A percentile compares a stretch with the other conserved stretches of the same genome.
These are phyloP conservation scores for Candida coleopterorum DNA, from an alignment of 805 yeast genomes.

Conservation along the genomic window DNA sequence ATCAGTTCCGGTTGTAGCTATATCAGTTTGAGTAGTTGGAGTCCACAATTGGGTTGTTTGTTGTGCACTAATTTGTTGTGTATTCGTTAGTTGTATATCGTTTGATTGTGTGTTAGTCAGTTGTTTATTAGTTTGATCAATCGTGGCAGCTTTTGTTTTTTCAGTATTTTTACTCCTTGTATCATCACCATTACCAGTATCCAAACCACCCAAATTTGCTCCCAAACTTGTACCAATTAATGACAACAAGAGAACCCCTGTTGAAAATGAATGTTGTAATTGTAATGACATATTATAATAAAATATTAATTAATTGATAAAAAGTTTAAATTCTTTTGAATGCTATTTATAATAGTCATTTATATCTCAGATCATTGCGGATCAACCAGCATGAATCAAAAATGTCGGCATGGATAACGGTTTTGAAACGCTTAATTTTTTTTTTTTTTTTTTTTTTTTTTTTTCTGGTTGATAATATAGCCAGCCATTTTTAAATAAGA, in stretches of 20 bases:
- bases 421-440: constrained; percentile 13
- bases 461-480: too few species aligned
- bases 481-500: too few species aligned
- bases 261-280: not conserved
- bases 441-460: constrained; percentile 21
- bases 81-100: not conserved
- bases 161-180: constrained; percentile 7
- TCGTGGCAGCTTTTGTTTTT: constrained; percentile 7
- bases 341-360: too few species aligned
- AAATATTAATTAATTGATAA: too few species aligned
- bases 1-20: constrained; percentile 6
- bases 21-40: constrained; percentile 11
- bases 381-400: constrained; percentile 5
- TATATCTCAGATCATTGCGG: constrained; percentile 3
- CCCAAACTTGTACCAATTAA: not conserved
- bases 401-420: too few species aligned
- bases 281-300: constrained; percentile 7
- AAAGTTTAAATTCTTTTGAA: too few species aligned
- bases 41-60: constrained; percentile 9
- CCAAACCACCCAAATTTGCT: constrained; percentile 13
- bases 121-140: constrained; percentile 6
- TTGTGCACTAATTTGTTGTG: not conserved
- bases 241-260: constrained; percentile 4
- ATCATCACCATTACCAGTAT: constrained; percentile 3
- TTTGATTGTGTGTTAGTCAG: constrained; percentile 1